phyloP scores from a whole-genome alignment of 140 eudicot genomes.

The Cichorium intybus region DNA sequence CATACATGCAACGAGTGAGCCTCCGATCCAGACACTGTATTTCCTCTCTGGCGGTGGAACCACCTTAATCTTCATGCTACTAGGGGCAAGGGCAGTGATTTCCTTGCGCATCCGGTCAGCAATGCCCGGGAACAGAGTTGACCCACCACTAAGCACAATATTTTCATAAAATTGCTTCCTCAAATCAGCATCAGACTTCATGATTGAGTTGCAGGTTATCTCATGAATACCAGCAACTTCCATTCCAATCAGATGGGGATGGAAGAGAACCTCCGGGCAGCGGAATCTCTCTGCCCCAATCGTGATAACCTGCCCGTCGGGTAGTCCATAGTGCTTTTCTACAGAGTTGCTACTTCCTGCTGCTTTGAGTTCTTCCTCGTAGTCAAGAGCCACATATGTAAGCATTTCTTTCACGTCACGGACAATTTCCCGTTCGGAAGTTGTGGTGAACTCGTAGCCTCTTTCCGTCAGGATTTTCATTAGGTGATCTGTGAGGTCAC shows the following conservation, averaged over 20 bases:
- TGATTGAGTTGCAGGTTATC: slow-evolving; percentile 59
- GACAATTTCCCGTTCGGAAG: slow-evolving; percentile 60
- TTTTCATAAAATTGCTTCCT: slow-evolving; percentile 46
- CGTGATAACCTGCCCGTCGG: slow-evolving; percentile 52
- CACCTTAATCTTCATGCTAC: slow-evolving; percentile 73
- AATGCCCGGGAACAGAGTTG: slow-evolving; percentile 67
- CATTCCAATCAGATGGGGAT: slow-evolving; percentile 53
- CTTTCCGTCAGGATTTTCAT: slow-evolving; percentile 52
- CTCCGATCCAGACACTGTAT: slow-evolving; percentile 48
- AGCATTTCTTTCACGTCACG: slow-evolving; percentile 59
- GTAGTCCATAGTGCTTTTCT: slow-evolving; percentile 52
- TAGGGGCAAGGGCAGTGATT: slow-evolving; percentile 64
- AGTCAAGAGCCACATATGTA: slow-evolving; percentile 55
- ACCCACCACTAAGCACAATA: slow-evolving; percentile 65
- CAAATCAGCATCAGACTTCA: slow-evolving; percentile 64
- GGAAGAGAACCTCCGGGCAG: slow-evolving; percentile 46
- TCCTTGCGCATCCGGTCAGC: slow-evolving; percentile 69
- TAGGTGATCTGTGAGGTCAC: slow-evolving; percentile 48
- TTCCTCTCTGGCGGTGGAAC: slow-evolving; percentile 65
- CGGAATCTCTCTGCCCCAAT: slow-evolving; percentile 60
- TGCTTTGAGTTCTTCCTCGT: slow-evolving; percentile 50
- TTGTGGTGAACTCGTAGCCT: slow-evolving; percentile 60
- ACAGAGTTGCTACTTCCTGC: slow-evolving; percentile 51
- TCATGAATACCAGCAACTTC: slow-evolving; percentile 66
- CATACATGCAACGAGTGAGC: slow-evolving; percentile 44